phyloP scores from a whole-genome alignment of 2,329 filamentous ascomycete species.

The Claviceps paspali region DNA sequence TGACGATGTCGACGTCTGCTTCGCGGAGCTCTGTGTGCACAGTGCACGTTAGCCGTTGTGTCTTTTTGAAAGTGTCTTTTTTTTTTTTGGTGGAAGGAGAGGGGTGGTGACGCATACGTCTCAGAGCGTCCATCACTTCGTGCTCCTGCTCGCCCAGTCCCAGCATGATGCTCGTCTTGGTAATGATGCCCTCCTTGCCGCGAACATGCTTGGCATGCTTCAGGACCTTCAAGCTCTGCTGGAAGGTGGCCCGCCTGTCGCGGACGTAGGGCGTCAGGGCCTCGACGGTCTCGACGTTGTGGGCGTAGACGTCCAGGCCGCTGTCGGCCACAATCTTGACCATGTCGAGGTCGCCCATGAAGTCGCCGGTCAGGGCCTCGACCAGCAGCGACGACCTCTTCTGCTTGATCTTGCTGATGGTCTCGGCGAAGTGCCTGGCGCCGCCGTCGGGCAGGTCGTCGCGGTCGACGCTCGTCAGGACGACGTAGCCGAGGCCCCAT shows the following conservation, averaged over 20 bases:
- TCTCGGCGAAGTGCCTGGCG: conserved; percentile 81
- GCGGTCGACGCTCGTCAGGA: conserved; percentile 83
- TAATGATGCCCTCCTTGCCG: conserved; percentile 58
- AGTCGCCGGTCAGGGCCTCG: conserved; percentile 79
- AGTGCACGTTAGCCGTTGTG: not conserved
- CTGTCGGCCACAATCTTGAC: conserved; percentile 70
- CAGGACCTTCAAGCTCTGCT: conserved; percentile 69
- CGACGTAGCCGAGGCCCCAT: conserved; percentile 93
- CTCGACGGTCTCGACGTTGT: conserved; percentile 94
- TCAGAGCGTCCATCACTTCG: conserved; percentile 65
- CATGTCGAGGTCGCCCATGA: conserved; percentile 72
- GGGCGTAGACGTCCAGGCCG: conserved; percentile 89
- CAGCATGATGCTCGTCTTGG: conserved; percentile 98
- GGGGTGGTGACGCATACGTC: conserved; percentile 30
- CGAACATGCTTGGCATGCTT: conserved; percentile 65
- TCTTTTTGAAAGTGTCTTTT: too few species aligned
- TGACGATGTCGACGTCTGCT: conserved; percentile 80
- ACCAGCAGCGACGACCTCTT: conserved; percentile 66
- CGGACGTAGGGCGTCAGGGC: conserved; percentile 77
- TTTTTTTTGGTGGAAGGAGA: not conserved
- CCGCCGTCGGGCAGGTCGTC: conserved; percentile 86
- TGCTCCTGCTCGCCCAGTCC: conserved; percentile 85
- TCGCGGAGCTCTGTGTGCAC: conserved; percentile 51
- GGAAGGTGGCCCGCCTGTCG: conserved; percentile 78
- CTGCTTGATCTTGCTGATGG: conserved; percentile 82